Percentiles rank a stretch among this genome's conserved stretches.
Conservation (phyloP, 345 rosid genomes). For the Citrus reticulata region DNA sequence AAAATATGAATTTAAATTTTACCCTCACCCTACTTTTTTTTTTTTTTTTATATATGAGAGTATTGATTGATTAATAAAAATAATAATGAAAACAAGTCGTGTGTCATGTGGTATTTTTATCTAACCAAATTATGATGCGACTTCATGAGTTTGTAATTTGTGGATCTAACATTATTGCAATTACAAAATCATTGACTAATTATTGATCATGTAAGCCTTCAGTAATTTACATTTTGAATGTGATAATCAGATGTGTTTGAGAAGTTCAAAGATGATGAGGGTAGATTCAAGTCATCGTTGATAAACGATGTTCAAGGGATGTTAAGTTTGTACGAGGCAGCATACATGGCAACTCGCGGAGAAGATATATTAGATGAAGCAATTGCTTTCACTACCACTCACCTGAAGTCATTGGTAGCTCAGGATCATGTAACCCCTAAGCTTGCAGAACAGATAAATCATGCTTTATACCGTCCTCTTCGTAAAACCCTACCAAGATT, state of each 20-base stretch:
- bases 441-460: neutral
- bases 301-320: slow-evolving; percentile 10
- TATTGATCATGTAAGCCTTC: neutral
- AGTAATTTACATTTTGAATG: neutral
- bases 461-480: neutral
- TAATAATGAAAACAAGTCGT: too few species aligned
- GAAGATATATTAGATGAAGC: slow-evolving; percentile 23
- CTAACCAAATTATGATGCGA: too few species aligned
- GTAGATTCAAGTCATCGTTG: slow-evolving; percentile 9
- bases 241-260: neutral
- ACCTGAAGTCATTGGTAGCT: neutral
- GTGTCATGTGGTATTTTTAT: too few species aligned
- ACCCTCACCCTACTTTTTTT: too few species aligned
- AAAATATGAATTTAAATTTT: too few species aligned
- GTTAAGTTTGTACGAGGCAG: slow-evolving; percentile 17
- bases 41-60: too few species aligned
- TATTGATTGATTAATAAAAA: too few species aligned
- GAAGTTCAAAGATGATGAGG: neutral
- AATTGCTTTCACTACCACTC: slow-evolving; percentile 6
- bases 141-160: too few species aligned
- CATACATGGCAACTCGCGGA: slow-evolving; percentile 6
- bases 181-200: neutral
- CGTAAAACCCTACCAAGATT: slow-evolving; percentile 14
- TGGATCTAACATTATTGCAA: too few species aligned
- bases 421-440: neutral